Evolutionary conservation across 2,329 filamentous ascomycete genomes (phyloP), one percentile per base, ranked within the genome.

Genomic region (Paecilomyces sp.): DNA sequence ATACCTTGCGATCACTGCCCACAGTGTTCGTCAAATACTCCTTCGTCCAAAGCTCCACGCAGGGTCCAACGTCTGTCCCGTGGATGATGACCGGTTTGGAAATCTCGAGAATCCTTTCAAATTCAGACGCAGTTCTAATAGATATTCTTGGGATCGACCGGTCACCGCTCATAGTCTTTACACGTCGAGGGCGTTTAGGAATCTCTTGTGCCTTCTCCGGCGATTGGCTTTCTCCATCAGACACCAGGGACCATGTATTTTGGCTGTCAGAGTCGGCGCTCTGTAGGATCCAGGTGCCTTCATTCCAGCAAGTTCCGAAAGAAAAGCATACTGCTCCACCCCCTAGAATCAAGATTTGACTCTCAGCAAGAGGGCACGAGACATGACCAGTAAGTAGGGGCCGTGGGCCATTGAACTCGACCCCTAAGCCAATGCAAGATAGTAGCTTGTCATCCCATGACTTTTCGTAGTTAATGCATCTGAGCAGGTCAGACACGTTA

Each of bases 301-400:
- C 80, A 56, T 92, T 92, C 90, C 90, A 95, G 68, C 85, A 92
- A 6, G 89, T 90, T 1, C 92, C 92, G 82, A 96, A 96, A 0
- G 90, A 92, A 77, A 96, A 96, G 71, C 91, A 96, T 0, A 91
- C 90, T 15, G 89, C 91, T 41, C 91, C 92, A 15, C 92, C 92
- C 1, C 91, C 91, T 55, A 89, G 73, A 7, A 95, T 76, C 9
- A 90, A 67, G 2, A 92, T 67, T 18, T 81, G 74, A 31, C 79
- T 75, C 51, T 77, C 67, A 30, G 76, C 75, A 0, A 81, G 74
- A 30, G 76, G 69, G 13, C 83, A 73, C 7, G 82, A 77, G 3
- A 86, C 86, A 58, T 86, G 83, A 1, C 92, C 91, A 56, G 91
- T 80, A 56, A 96, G 80, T 5, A 96, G 79, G 12, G 91, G 91